Percentiles rank a stretch among this genome's conserved stretches.
phyloP scores from a whole-genome alignment of 139 green algal genomes.

The Bryopsis sp. region DNA sequence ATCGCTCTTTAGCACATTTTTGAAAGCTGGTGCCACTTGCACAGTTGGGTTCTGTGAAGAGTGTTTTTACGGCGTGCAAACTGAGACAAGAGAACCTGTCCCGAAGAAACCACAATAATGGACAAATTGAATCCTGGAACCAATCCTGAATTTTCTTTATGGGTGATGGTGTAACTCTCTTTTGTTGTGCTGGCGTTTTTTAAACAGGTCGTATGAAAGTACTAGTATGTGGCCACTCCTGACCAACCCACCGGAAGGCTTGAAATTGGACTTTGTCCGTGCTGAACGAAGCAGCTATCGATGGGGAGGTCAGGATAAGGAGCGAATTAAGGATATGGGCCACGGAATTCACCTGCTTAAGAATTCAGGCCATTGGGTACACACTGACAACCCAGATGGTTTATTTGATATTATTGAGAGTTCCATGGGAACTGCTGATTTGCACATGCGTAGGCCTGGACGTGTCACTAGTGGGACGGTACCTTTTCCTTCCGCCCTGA shows the following conservation, averaged over 20 bases:
- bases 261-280: constrained; percentile 72
- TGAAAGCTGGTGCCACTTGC: background rate
- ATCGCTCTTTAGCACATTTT: background rate
- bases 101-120: background rate
- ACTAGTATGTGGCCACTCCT: constrained; percentile 71
- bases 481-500: too few species aligned
- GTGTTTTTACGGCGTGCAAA: background rate
- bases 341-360: constrained; percentile 69
- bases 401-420: constrained; percentile 70
- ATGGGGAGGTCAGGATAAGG: constrained; percentile 44
- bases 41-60: background rate
- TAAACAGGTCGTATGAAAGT: constrained; percentile 69
- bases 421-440: constrained; percentile 58
- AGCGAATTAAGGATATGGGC: constrained; percentile 43
- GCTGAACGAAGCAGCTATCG: constrained; percentile 53
- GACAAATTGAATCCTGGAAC: background rate
- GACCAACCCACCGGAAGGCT: constrained; percentile 45
- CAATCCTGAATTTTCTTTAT: background rate
- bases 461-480: too few species aligned
- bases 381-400: constrained; percentile 73
- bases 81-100: background rate
- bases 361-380: constrained; percentile 75
- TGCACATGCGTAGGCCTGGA: too few species aligned
- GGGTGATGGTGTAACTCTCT: background rate
- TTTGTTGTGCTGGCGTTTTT: too few species aligned